Evolutionary conservation across 371 early-diverging fungal genomes (phyloP).

Genomic region (Homolaphlyctis polyrhiza): DNA sequence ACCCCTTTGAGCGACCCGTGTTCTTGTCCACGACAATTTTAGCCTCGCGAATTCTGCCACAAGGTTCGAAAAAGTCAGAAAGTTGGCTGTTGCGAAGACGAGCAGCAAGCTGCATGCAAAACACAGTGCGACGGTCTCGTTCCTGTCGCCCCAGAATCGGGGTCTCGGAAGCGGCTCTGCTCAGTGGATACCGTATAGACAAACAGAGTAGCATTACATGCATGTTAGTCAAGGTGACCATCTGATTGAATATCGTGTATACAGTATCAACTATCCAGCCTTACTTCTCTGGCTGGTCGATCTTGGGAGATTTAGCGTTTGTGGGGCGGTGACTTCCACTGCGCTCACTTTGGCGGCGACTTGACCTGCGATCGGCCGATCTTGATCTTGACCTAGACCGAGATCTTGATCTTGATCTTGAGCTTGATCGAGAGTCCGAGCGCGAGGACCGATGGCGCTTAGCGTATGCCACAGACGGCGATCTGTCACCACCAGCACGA

Average conservation of each 20-base stretch:
- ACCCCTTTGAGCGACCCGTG: constrained; percentile 91
- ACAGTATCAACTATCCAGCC: too few relatives aligned
- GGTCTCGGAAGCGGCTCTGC: too few relatives aligned
- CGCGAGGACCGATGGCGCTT: background rate
- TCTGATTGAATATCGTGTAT: too few relatives aligned
- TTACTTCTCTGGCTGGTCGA: too few relatives aligned
- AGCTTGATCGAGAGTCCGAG: background rate
- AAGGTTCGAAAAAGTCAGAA: constrained; percentile 77
- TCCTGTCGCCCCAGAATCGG: too few relatives aligned
- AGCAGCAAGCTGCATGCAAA: constrained; percentile 88
- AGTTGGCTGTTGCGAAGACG: constrained; percentile 74
- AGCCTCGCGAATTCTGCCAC: constrained; percentile 85
- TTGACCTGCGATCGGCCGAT: background rate
- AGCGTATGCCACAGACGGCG: too few relatives aligned
- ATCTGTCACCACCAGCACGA: too few relatives aligned
- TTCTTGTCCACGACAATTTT: constrained; percentile 83
- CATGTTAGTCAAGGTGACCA: too few relatives aligned
- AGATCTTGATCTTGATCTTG: background rate
- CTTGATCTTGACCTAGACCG: background rate
- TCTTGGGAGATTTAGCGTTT: background rate
- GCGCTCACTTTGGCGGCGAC: background rate
- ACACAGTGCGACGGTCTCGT: constrained; percentile 89
- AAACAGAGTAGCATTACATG: too few relatives aligned
- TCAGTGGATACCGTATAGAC: too few relatives aligned
- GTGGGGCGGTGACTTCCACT: background rate